Evolutionary conservation across 1,139 yeast genomes (phyloP).

Genomic region (Debaryomycetaceae sp.): DNA sequence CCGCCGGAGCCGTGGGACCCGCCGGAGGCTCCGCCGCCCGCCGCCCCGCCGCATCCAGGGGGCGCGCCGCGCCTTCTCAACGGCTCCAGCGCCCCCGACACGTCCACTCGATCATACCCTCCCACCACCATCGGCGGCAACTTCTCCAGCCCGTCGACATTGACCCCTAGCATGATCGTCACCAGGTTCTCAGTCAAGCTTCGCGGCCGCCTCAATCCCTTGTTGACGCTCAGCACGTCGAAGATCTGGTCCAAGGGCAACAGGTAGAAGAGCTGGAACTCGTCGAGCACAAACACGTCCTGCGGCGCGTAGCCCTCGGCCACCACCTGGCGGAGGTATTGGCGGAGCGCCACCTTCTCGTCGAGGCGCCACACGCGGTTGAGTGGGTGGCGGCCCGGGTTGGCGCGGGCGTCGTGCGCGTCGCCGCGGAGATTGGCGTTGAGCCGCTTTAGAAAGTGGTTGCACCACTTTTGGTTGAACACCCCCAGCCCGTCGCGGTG

Average conservation of each 20-base stretch:
- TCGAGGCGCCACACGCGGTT: slow-evolving; percentile 61
- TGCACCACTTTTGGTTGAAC: slow-evolving; percentile 64
- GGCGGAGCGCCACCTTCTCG: slow-evolving; percentile 45
- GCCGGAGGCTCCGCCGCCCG: not conserved
- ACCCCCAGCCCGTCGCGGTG: slow-evolving; percentile 61
- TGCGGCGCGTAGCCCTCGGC: slow-evolving; percentile 39
- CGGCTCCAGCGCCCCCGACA: slow-evolving; percentile 23
- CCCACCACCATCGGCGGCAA: slow-evolving; percentile 60
- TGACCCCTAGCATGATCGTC: slow-evolving; percentile 60
- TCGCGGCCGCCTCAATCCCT: slow-evolving; percentile 40
- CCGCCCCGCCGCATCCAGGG: slow-evolving; percentile 8
- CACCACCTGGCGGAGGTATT: slow-evolving; percentile 30
- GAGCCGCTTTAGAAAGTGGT: slow-evolving; percentile 51
- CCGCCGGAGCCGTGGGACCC: not conserved
- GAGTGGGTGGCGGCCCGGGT: slow-evolving; percentile 32
- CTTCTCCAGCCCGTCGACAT: slow-evolving; percentile 60
- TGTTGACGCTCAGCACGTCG: slow-evolving; percentile 44
- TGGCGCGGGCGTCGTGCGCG: slow-evolving; percentile 35
- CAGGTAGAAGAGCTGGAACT: slow-evolving; percentile 56
- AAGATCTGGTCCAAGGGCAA: slow-evolving; percentile 59
- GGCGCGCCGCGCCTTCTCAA: too few species aligned
- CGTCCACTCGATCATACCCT: slow-evolving; percentile 52
- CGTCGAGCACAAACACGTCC: slow-evolving; percentile 59
- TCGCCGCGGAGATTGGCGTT: slow-evolving; percentile 48
- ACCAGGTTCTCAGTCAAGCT: slow-evolving; percentile 50